phyloP scores from a whole-genome alignment of 495 filamentous ascomycete species.

The Aspergillus haitiensis region DNA sequence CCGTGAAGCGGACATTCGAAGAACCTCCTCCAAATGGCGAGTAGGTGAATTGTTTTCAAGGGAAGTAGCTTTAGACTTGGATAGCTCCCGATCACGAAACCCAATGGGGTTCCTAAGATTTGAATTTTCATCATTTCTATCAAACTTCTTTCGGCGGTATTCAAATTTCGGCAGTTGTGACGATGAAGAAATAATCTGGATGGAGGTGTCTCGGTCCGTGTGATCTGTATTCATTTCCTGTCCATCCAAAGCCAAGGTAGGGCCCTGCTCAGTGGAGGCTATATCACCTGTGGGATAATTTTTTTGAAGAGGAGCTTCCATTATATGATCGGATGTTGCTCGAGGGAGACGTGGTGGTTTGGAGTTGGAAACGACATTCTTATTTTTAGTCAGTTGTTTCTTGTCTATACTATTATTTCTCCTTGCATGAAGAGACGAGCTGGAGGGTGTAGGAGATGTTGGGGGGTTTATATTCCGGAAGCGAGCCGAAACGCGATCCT shows the following conservation, averaged over 20 bases:
- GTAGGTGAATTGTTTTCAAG: not conserved
- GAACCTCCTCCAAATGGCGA: not conserved
- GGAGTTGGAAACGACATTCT: conserved; percentile 3
- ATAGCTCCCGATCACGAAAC: not conserved
- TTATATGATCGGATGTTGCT: not conserved
- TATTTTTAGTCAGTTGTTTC: not conserved
- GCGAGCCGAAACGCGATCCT: conserved; percentile 34
- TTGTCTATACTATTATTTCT: conserved; percentile 12
- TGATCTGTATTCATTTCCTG: not conserved
- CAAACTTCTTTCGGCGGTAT: conserved; percentile 38
- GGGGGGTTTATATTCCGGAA: conserved; percentile 43
- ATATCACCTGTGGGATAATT: not conserved
- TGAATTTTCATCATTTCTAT: not conserved
- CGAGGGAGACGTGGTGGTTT: not conserved
- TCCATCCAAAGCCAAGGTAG: not conserved
- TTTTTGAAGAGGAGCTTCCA: not conserved
- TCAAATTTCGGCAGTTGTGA: conserved; percentile 49
- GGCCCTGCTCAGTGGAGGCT: not conserved
- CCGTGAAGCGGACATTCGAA: not conserved
- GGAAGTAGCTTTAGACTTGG: not conserved
- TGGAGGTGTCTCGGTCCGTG: conserved; percentile 24
- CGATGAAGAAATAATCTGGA: conserved; percentile 41
- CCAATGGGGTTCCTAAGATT: not conserved
- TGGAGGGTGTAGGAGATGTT: conserved; percentile 39
- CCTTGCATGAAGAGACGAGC: conserved; percentile 26